A percentile compares a stretch with the other conserved stretches of the same genome.
These are phyloP conservation scores for Phaeotremella skinneri DNA, from an alignment of 768 basidiomycete genomes.

Conservation along the genomic window DNA sequence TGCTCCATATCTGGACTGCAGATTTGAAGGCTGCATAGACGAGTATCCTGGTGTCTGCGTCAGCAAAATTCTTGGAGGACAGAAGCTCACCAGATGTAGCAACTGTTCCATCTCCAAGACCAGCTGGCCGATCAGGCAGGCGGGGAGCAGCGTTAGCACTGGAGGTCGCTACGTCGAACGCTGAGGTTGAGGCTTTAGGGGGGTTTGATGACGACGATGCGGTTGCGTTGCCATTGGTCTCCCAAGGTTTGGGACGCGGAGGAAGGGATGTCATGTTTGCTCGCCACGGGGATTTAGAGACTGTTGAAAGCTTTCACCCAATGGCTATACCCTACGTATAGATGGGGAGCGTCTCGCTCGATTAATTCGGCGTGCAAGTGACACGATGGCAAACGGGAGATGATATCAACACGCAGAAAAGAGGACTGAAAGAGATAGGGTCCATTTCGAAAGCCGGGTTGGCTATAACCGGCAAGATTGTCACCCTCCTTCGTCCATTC, in stretches of 20 bases:
- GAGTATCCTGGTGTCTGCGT: background rate
- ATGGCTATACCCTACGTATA: too few relatives aligned
- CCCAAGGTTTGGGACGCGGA: conserved; percentile 40
- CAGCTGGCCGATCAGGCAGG: conserved; percentile 40
- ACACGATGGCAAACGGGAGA: background rate
- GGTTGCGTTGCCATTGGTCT: conserved; percentile 16
- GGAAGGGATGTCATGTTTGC: conserved; percentile 29
- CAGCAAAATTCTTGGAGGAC: background rate
- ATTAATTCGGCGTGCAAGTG: too few relatives aligned
- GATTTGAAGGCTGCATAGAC: background rate
- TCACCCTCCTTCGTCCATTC: background rate
- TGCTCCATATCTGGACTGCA: background rate
- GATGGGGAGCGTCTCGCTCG: too few relatives aligned
- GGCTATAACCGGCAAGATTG: background rate
- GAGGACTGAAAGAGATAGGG: background rate
- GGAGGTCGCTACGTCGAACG: conserved; percentile 33
- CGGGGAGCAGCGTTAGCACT: conserved; percentile 17
- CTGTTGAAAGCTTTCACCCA: too few relatives aligned
- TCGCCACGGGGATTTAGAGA: too few relatives aligned
- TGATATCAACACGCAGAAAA: background rate
- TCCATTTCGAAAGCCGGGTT: background rate
- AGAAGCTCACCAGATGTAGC: background rate
- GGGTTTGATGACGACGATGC: conserved; percentile 7
- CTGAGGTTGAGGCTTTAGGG: conserved; percentile 15
- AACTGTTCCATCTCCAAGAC: conserved; percentile 13